A percentile compares a stretch with the other conserved stretches of the same genome.
phyloP scores from a whole-genome alignment of 106 monocot species.

The Alisma plantagoaquatica region DNA sequence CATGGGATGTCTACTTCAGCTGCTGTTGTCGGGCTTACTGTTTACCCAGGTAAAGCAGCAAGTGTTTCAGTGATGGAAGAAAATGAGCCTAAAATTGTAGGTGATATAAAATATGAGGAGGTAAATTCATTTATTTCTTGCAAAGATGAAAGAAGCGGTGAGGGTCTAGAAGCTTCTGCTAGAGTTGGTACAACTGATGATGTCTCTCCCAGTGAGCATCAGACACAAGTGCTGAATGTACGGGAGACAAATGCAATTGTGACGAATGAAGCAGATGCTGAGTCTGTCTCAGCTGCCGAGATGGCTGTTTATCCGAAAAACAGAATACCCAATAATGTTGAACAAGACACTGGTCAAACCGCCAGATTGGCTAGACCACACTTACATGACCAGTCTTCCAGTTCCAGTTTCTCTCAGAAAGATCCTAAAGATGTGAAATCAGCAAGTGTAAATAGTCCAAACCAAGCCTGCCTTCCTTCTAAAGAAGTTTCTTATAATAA shows the following conservation, averaged over 20 bases:
- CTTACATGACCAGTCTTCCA: background rate
- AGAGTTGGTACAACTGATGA: constrained; percentile 15
- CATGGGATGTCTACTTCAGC: too few species aligned
- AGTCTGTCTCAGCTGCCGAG: constrained; percentile 3
- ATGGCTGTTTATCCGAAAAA: background rate
- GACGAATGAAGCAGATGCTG: constrained; percentile 21
- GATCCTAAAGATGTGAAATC: constrained; percentile 4
- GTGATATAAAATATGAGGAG: too few species aligned
- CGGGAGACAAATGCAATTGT: constrained; percentile 33
- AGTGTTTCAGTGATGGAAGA: too few species aligned
- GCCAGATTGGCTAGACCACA: too few species aligned
- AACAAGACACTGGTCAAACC: too few species aligned
- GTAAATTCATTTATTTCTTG: constrained; percentile 1
- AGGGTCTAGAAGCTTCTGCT: constrained; percentile 13
- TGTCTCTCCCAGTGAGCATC: constrained; percentile 15
- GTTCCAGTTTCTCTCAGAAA: background rate
- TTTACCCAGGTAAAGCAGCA: too few species aligned
- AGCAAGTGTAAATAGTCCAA: background rate
- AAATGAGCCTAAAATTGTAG: too few species aligned
- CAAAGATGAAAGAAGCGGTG: constrained; percentile 13
- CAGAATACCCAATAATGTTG: too few species aligned
- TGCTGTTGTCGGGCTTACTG: too few species aligned
- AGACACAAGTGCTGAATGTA: constrained; percentile 16
- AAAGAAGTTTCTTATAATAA: constrained; percentile 13
- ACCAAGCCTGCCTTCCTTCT: too few species aligned